These are phyloP conservation scores for Boletus rufocinnamomeus DNA, from an alignment of 768 basidiomycete genomes.

Conservation along the genomic window DNA sequence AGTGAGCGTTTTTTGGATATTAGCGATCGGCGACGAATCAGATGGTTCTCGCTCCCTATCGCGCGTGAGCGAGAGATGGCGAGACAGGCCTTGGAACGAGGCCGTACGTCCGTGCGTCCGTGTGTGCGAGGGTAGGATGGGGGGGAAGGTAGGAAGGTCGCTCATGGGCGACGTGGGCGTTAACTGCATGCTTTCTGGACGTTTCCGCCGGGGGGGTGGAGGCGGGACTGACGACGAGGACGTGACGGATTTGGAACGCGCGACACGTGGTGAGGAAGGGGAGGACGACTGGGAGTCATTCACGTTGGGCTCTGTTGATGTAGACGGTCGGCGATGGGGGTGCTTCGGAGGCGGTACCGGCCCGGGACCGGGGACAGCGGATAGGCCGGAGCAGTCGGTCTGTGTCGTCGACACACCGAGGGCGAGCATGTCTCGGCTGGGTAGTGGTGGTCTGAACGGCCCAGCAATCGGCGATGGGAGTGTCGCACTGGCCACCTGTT, in stretches of 20 bases:
- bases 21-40: conserved; percentile 37
- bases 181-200: conserved; percentile 71
- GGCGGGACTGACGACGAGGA: conserved; percentile 39
- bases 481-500: conserved; percentile 44
- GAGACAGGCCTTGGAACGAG: conserved; percentile 35
- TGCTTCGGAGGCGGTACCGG: conserved; percentile 51
- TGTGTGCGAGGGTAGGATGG: conserved; percentile 10
- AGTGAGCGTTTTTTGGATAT: conserved; percentile 47
- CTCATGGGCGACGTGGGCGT: conserved; percentile 14
- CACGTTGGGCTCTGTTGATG: conserved; percentile 23
- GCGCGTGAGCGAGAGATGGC: conserved; percentile 42
- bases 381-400: background rate
- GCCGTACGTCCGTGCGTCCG: conserved; percentile 17
- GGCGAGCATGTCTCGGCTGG: conserved; percentile 22
- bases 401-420: conserved; percentile 6
- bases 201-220: conserved; percentile 49
- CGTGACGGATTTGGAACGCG: conserved; percentile 56
- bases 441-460: conserved; percentile 26
- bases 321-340: conserved; percentile 49
- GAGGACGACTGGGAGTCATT: conserved; percentile 30
- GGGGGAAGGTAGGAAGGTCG: conserved; percentile 18
- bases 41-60: conserved; percentile 17
- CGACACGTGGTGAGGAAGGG: conserved; percentile 40
- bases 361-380: conserved; percentile 26
- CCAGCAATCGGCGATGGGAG: conserved; percentile 19